phyloP scores from a whole-genome alignment of 257 asterid species.

The Solanum sitiens region DNA sequence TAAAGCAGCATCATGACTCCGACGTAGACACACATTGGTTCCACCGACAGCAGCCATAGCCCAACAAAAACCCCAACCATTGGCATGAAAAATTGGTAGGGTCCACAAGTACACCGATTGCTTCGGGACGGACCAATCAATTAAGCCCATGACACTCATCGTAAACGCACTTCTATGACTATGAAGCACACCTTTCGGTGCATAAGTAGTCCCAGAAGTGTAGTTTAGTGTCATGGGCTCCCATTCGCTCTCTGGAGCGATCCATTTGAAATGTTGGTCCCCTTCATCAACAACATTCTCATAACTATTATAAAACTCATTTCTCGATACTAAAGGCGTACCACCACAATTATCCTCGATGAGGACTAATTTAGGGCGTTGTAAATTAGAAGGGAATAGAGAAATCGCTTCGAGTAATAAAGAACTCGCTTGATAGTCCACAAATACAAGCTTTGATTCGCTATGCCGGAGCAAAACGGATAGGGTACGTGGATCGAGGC shows the following conservation, averaged over 20 bases:
- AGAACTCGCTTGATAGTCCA: slow-evolving; percentile 22
- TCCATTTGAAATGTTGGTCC: slow-evolving; percentile 23
- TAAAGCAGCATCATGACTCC: not conserved
- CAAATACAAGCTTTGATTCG: slow-evolving; percentile 38
- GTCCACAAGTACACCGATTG: slow-evolving; percentile 40
- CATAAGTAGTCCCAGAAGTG: slow-evolving; percentile 54
- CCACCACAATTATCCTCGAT: slow-evolving; percentile 4
- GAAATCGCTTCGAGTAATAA: slow-evolving; percentile 33
- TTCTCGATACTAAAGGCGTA: not conserved
- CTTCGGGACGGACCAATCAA: slow-evolving; percentile 29
- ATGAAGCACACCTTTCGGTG: slow-evolving; percentile 46
- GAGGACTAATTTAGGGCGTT: slow-evolving; percentile 17
- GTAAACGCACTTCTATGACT: slow-evolving; percentile 37
- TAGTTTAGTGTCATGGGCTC: slow-evolving; percentile 38
- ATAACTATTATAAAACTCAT: slow-evolving; percentile 1
- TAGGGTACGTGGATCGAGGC: slow-evolving; percentile 32
- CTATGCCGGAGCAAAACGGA: slow-evolving; percentile 28
- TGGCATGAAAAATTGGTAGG: slow-evolving; percentile 44
- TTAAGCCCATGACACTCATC: slow-evolving; percentile 1
- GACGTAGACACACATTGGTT: slow-evolving; percentile 36
- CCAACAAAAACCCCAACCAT: slow-evolving; percentile 51
- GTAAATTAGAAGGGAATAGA: slow-evolving; percentile 9
- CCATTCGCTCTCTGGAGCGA: slow-evolving; percentile 34
- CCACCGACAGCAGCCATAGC: slow-evolving; percentile 44
- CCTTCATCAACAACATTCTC: slow-evolving; percentile 27